Evolutionary conservation across 2,329 filamentous ascomycete genomes (phyloP).

Genomic region (Zopfia rhizophila): DNA sequence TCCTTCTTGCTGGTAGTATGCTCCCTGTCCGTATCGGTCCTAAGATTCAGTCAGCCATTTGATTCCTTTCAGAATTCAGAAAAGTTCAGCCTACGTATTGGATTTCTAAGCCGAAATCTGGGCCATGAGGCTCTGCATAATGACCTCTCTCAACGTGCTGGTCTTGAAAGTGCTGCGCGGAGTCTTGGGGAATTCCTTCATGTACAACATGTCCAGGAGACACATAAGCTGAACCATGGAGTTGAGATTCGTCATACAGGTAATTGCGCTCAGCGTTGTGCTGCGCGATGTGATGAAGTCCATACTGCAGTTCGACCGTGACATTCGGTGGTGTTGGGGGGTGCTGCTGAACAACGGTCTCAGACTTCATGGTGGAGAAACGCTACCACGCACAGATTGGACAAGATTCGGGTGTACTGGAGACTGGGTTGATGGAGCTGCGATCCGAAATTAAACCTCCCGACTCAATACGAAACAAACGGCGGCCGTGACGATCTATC

Average conservation of each 20-base stretch:
- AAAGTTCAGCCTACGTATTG: constrained; percentile 42
- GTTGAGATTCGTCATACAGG: constrained; percentile 43
- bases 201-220: constrained; percentile 40
- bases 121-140: constrained; percentile 23
- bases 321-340: constrained; percentile 49
- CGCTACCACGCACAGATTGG: constrained; percentile 17
- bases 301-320: constrained; percentile 45
- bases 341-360: constrained; percentile 48
- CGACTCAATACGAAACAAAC: constrained; percentile 25
- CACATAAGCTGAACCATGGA: constrained; percentile 35
- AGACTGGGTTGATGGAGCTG: constrained; percentile 7
- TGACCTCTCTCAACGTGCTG: constrained; percentile 37
- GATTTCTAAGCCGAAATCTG: constrained; percentile 38
- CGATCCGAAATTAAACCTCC: constrained; percentile 12
- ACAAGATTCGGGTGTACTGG: constrained; percentile 11
- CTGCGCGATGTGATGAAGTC: constrained; percentile 54
- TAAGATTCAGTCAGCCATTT: constrained; percentile 35
- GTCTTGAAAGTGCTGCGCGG: constrained; percentile 16
- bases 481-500: constrained; percentile 7
- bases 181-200: constrained; percentile 39
- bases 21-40: constrained; percentile 43
- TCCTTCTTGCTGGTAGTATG: constrained; percentile 39
- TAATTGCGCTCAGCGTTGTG: constrained; percentile 54
- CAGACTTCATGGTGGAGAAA: constrained; percentile 42
- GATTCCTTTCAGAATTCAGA: constrained; percentile 3